These are phyloP conservation scores for Paraphoma chrysanthemicola DNA, from an alignment of 2,329 filamentous ascomycete genomes.

Conservation along the genomic window DNA sequence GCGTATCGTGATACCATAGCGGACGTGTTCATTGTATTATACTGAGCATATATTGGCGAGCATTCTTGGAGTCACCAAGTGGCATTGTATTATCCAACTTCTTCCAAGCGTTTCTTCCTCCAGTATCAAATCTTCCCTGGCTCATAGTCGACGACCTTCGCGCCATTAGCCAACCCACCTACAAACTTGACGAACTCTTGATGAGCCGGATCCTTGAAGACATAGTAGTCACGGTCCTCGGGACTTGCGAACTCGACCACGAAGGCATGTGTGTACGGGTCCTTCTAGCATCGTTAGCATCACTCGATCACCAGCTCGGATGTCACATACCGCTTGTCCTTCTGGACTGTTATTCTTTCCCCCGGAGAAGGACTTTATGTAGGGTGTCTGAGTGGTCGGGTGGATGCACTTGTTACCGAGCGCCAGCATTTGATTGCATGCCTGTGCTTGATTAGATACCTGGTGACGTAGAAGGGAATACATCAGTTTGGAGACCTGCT, in stretches of 20 bases:
- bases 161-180: constrained; percentile 58
- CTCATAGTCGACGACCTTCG: constrained; percentile 67
- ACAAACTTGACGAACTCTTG: constrained; percentile 63
- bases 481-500: constrained; percentile 47
- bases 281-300: constrained; percentile 39
- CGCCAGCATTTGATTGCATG: constrained; percentile 63
- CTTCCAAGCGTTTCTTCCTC: not conserved
- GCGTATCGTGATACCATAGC: constrained; percentile 49
- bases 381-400: constrained; percentile 64
- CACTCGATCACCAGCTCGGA: not conserved
- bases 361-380: constrained; percentile 65
- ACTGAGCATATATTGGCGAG: constrained; percentile 40
- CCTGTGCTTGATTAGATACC: constrained; percentile 47
- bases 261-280: constrained; percentile 73
- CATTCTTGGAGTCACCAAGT: constrained; percentile 29
- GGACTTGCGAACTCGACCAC: constrained; percentile 69
- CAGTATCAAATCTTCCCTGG: constrained; percentile 56
- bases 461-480: constrained; percentile 2
- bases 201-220: constrained; percentile 70
- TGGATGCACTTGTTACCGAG: constrained; percentile 67
- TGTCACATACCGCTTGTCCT: constrained; percentile 62
- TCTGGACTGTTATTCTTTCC: constrained; percentile 69
- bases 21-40: constrained; percentile 18
- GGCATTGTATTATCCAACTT: constrained; percentile 19
- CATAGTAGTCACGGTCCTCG: constrained; percentile 73